Evolutionary conservation across 1,139 yeast genomes (phyloP), one percentile per base, ranked within the genome.

Genomic region (Suhomyces anneliseae): DNA sequence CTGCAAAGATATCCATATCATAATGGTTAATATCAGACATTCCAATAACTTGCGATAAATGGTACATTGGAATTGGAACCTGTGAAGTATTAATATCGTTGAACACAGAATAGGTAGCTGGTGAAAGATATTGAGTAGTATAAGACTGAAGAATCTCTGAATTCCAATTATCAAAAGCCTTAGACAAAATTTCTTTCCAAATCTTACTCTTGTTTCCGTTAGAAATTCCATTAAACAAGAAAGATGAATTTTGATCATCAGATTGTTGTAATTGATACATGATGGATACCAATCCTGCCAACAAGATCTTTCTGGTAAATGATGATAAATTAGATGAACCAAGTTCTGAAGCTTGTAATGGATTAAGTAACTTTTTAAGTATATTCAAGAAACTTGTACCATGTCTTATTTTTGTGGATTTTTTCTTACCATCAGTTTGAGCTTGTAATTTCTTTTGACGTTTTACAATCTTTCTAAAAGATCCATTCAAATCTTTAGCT

Each of bases 1-100:
- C 97, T 7, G 92, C 86, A 61, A 74, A 85, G 8, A 87, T 83
- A 45, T 87, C 87, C 47, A 87, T 79, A 62, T 89, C 96, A 62
- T 86, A 83, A 53, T 87, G 90, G 48, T 87, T 82, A 33, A 87
- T 76, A 42, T 87, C 79, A 1, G 75, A 58, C 56, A 74, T 73
- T 58, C 89, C 81, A 33, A 83, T 79, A 19, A 89, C 81, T 60
- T 87, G 93, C 0, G 90, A 83, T 64, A 87, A 71, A 57, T 87
- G 92, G 62, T 83, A 85, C 46, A 82, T 76, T 1, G 66, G 62
- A 34, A 55, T 58, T 10, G 60, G 61, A 26, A 61, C 59, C 32
- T 54, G 60, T 8, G 49, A 32, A 3, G 57, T 48, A 40, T 44
- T 45, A 32, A 53, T 53, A 36, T 54, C 56, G 40, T 53, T 54